Evolutionary conservation across 2,329 filamentous ascomycete genomes (phyloP).

Genomic region (Neofusicoccum laricinum): DNA sequence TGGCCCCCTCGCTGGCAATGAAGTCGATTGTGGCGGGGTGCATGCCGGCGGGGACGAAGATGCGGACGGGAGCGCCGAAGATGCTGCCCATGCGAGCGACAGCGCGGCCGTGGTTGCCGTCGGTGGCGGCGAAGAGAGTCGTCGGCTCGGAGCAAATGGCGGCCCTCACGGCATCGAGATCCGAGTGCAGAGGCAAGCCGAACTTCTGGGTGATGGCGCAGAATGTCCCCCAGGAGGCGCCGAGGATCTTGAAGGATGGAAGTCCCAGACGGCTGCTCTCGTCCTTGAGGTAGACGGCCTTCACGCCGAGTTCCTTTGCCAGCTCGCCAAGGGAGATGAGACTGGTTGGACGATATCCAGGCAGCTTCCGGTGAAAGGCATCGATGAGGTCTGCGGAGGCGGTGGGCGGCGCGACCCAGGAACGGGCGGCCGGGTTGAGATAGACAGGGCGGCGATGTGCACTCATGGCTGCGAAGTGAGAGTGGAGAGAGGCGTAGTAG

Average conservation of each 20-base stretch:
- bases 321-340: constrained; percentile 51
- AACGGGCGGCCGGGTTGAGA: neutral
- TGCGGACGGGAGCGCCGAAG: constrained; percentile 50
- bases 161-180: neutral
- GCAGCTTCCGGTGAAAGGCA: constrained; percentile 36
- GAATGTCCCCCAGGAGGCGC: constrained; percentile 68
- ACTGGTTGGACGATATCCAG: constrained; percentile 51
- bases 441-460: neutral
- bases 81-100: constrained; percentile 62
- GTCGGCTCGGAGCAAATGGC: constrained; percentile 24
- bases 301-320: constrained; percentile 32
- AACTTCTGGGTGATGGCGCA: constrained; percentile 50
- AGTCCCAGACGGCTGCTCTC: constrained; percentile 64
- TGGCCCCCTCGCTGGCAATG: constrained; percentile 54
- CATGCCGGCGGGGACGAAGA: constrained; percentile 61
- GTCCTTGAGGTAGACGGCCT: constrained; percentile 61
- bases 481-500: too few relatives aligned
- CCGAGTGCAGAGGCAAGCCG: constrained; percentile 38
- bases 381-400: neutral
- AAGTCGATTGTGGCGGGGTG: constrained; percentile 46
- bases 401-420: neutral
- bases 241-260: constrained; percentile 71
- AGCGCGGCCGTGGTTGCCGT: constrained; percentile 70
- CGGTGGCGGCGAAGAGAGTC: constrained; percentile 59
- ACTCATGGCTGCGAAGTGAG: too few relatives aligned